Conservation (phyloP, 768 basidiomycete species). For the Amanita jacksonii region DNA sequence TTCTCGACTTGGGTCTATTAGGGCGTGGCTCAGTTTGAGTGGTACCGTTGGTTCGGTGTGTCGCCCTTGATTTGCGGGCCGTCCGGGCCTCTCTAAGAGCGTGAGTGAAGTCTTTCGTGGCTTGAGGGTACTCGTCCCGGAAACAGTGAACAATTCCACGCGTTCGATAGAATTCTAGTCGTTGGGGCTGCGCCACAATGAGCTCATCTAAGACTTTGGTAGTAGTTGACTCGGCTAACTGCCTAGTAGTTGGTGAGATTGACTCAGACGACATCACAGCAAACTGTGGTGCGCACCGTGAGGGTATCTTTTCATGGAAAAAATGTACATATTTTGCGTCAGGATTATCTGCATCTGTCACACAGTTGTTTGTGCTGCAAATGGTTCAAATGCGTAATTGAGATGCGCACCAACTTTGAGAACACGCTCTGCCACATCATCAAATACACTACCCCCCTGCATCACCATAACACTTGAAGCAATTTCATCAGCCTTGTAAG, state of each 20-base stretch:
- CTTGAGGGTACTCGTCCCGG: conserved; percentile 69
- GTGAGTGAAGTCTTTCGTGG: conserved; percentile 72
- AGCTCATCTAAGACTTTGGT: conserved; percentile 74
- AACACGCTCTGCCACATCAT: conserved; percentile 85
- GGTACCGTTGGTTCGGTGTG: conserved; percentile 36
- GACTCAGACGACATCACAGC: not conserved
- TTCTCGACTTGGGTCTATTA: conserved; percentile 28
- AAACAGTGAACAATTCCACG: conserved; percentile 89
- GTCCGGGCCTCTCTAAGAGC: conserved; percentile 73
- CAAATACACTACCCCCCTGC: conserved; percentile 89
- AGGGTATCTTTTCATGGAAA: conserved; percentile 93
- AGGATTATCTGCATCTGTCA: conserved; percentile 59
- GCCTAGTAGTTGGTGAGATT: conserved; percentile 33
- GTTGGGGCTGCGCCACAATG: conserved; percentile 62
- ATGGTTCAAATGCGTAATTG: not conserved
- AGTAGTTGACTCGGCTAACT: conserved; percentile 77
- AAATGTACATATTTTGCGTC: conserved; percentile 89
- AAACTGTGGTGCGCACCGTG: conserved; percentile 44
- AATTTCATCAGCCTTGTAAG: conserved; percentile 83
- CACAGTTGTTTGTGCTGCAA: conserved; percentile 2
- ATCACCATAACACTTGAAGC: conserved; percentile 92
- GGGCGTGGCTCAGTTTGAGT: conserved; percentile 23
- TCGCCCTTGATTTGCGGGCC: conserved; percentile 51
- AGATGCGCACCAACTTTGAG: conserved; percentile 43
- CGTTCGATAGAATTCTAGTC: conserved; percentile 78